Percentiles rank a stretch among this genome's conserved stretches.
These are phyloP conservation scores for Exobasidium rhododendri DNA, from an alignment of 1,284 basidiomycete species.

Conservation along the genomic window DNA sequence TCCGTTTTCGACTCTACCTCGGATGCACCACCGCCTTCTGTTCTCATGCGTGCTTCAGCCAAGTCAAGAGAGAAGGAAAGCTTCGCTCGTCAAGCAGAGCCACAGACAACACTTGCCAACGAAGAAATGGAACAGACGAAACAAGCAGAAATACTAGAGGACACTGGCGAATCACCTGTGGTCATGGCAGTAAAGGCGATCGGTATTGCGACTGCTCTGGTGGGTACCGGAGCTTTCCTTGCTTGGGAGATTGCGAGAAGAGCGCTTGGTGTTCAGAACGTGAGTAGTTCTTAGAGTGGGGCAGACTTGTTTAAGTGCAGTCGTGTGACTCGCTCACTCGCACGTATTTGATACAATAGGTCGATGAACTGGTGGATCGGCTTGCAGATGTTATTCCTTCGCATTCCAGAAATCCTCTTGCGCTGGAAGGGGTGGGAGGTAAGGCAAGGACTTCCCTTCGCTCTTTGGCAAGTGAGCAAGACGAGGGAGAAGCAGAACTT, in stretches of 20 bases:
- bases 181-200: constrained; percentile 11
- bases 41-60: not conserved
- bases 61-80: not conserved
- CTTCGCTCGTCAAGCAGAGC: not conserved
- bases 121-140: not conserved
- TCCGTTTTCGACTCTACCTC: constrained; percentile 6
- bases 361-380: not conserved
- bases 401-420: not conserved
- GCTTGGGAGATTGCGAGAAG: not conserved
- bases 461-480: not conserved
- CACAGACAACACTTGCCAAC: not conserved
- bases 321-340: too few species aligned
- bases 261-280: not conserved
- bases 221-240: not conserved
- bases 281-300: constrained; percentile 4
- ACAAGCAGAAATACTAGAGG: not conserved
- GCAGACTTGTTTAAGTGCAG: too few species aligned
- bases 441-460: not conserved
- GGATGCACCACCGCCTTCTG: constrained; percentile 5
- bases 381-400: not conserved
- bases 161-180: constrained; percentile 15
- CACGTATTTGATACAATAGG: too few species aligned
- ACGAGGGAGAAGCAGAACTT: not conserved
- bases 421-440: not conserved
- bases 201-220: constrained; percentile 9